Percentiles rank a stretch among this genome's conserved stretches.
These are phyloP conservation scores for Macrolepiota dolichaula DNA, from an alignment of 768 basidiomycete species.

Conservation along the genomic window DNA sequence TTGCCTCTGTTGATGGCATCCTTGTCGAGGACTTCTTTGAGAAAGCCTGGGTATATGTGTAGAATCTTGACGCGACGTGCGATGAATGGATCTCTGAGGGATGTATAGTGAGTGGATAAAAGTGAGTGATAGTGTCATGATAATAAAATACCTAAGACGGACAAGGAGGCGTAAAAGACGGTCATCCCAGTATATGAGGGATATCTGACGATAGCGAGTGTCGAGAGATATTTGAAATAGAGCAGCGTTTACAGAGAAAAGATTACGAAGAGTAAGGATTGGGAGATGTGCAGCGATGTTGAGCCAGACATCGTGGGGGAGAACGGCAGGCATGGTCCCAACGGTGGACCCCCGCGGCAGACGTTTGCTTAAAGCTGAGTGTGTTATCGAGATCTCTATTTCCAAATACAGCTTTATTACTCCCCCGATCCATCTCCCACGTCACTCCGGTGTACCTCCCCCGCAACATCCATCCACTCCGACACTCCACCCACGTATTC, in stretches of 20 bases:
- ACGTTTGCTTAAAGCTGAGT: no score
- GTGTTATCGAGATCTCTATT: not conserved
- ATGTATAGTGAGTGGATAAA: not conserved
- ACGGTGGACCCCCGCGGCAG: no score
- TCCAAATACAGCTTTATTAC: constrained; percentile 6
- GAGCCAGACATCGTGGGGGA: constrained; percentile 31
- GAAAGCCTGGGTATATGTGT: constrained; percentile 46
- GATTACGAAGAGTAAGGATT: constrained; percentile 26
- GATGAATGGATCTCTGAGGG: constrained; percentile 41
- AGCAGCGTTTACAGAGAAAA: constrained; percentile 33
- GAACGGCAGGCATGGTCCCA: not conserved
- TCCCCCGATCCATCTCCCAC: constrained; percentile 2
- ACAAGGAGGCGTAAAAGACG: constrained; percentile 39
- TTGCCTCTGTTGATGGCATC: constrained; percentile 13
- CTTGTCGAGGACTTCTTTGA: constrained; percentile 35
- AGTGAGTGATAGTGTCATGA: not conserved
- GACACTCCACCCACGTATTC: constrained; percentile 66
- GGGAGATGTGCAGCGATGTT: constrained; percentile 33
- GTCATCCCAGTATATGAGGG: constrained; percentile 45
- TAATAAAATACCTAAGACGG: constrained; percentile 33
- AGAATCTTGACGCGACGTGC: constrained; percentile 46
- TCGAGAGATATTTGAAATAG: constrained; percentile 43
- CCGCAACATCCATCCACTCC: constrained; percentile 69
- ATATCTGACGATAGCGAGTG: constrained; percentile 43
- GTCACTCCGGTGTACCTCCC: constrained; percentile 44